Conservation (phyloP, 257 asterid genomes). For the Mitragyna speciosa region DNA sequence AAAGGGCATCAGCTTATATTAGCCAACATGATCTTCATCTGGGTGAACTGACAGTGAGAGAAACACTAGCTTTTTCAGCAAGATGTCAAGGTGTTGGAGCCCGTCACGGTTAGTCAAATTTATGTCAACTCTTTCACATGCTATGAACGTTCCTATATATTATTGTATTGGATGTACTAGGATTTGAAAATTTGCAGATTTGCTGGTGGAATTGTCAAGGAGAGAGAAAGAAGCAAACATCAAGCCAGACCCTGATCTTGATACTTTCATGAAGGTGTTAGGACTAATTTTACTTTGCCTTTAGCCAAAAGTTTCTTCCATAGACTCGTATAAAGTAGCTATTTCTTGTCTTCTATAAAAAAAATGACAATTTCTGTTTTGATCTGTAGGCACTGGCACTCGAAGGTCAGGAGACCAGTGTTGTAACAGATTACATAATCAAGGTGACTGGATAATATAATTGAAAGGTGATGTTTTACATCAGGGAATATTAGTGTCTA, state of each 20-base stretch:
- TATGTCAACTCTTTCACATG: not conserved
- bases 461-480: not conserved
- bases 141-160: no score
- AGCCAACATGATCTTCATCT: slow-evolving; percentile 65
- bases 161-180: not conserved
- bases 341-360: not conserved
- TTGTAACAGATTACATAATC: slow-evolving; percentile 75
- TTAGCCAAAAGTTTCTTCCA: not conserved
- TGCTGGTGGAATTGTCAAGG: slow-evolving; percentile 60
- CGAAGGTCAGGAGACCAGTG: slow-evolving; percentile 80
- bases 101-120: slow-evolving; percentile 42
- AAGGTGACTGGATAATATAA: slow-evolving; percentile 40
- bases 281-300: not conserved
- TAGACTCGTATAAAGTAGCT: no score
- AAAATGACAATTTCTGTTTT: not conserved
- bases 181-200: slow-evolving; percentile 33
- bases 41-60: slow-evolving; percentile 67
- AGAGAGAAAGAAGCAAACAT: slow-evolving; percentile 60
- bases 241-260: slow-evolving; percentile 69
- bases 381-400: slow-evolving; percentile 66
- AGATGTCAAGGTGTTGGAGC: slow-evolving; percentile 74
- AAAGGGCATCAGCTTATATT: slow-evolving; percentile 60
- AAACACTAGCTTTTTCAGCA: slow-evolving; percentile 66
- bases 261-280: slow-evolving; percentile 57
- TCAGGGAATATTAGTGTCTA: not conserved